Base-by-base conservation (phyloP, 352 stramenopile genomes). In the Phytophthora fragariaefolia region DNA sequence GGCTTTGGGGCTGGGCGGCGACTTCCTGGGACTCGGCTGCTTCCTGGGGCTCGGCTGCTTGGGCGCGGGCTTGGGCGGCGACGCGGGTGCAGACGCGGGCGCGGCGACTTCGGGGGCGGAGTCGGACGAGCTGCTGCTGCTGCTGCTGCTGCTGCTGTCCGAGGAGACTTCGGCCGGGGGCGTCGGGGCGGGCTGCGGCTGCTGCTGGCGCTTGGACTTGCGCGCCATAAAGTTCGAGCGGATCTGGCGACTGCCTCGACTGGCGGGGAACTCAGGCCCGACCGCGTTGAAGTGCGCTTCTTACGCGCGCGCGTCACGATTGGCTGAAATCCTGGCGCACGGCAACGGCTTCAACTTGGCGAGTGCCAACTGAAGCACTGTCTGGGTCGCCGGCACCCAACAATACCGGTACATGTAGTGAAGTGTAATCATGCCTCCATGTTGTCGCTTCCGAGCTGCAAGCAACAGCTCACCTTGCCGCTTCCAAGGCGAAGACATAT, bases 171-270 rank as follows among this genome's bases (percentile, higher is more conserved):
- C n/a, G n/a, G n/a, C n/a, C n/a, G n/a, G n/a, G n/a, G n/a, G n/a
- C n/a, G n/a, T n/a, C n/a, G n/a, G n/a, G 30, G 30, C 15, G n/a
- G 40, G n/a, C 28, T 55, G 34, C n/a, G n/a, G n/a, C 20, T 53
- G 50, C 43, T 70, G 64, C 64, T 63, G 63, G 26, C 66, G 70
- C 45, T 71, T 77, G 53, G 63, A 45, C 64, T 66, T 76, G 48
- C 73, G 69, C 36, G 53, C 60, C 74, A 82, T 77, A 66, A 51
- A 66, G 53, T 57, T 69, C 43, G 46, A 73, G 47, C 30, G 52
- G 57, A n/a, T 51, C 18, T 68, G 66, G 26, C 40, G 53, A 45
- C 20, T 59, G 65, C 74, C 63, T 69, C 49, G 76, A 73, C 70
- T 82, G 73, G 55, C 45, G 23, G 45, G 62, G 54, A 56, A 58